These are phyloP conservation scores for Austroboletus eburneus DNA, from an alignment of 768 basidiomycete species.

Conservation along the genomic window DNA sequence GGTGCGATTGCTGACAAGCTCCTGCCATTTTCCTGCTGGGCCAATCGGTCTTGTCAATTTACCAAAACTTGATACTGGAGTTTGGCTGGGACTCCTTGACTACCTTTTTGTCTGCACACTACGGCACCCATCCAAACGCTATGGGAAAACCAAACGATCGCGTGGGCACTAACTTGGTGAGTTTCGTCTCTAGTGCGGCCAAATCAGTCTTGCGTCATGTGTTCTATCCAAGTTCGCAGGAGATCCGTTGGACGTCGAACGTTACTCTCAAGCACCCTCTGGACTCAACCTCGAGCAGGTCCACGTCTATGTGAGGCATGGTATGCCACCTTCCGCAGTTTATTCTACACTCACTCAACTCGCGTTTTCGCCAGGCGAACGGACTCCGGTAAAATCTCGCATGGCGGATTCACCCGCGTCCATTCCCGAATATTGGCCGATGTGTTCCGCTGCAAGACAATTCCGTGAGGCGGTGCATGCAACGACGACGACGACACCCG, in stretches of 20 bases:
- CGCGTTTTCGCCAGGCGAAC: slow-evolving; percentile 49
- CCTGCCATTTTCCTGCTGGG: too few relatives aligned
- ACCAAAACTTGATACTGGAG: not conserved
- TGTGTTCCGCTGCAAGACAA: slow-evolving; percentile 53
- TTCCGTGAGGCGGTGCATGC: slow-evolving; percentile 44
- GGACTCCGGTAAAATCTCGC: slow-evolving; percentile 69
- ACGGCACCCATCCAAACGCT: not conserved
- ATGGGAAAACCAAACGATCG: slow-evolving; percentile 1
- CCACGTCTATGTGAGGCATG: slow-evolving; percentile 72
- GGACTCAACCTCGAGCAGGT: slow-evolving; percentile 63
- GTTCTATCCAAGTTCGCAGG: slow-evolving; percentile 28
- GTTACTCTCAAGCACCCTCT: slow-evolving; percentile 55
- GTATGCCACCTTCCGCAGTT: slow-evolving; percentile 35
- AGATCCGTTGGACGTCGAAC: slow-evolving; percentile 52
- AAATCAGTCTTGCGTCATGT: not conserved
- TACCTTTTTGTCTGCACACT: too few relatives aligned
- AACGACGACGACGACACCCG: slow-evolving; percentile 11
- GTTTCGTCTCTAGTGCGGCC: not conserved
- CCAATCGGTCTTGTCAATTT: too few relatives aligned
- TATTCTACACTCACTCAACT: not conserved
- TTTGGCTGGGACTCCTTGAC: too few relatives aligned
- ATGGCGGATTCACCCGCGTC: slow-evolving; percentile 58
- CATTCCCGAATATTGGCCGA: slow-evolving; percentile 65
- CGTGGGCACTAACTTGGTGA: slow-evolving; percentile 11
- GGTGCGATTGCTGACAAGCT: too few relatives aligned